phyloP scores from a whole-genome alignment of 495 filamentous ascomycete species.

The Stereocaulon alpinum region DNA sequence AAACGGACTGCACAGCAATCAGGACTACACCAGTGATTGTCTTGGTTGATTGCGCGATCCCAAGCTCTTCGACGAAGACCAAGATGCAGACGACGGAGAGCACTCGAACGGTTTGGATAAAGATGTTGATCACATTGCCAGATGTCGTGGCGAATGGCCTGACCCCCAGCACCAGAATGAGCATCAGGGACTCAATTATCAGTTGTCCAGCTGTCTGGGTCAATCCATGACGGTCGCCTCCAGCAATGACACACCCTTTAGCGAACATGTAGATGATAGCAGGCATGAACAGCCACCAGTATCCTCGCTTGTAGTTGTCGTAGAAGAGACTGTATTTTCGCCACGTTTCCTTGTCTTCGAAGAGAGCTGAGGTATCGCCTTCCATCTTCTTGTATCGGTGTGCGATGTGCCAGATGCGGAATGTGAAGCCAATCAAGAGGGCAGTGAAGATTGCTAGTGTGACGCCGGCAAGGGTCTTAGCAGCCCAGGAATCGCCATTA shows the following conservation, averaged over 20 bases:
- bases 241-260: constrained; percentile 80
- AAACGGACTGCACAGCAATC: constrained; percentile 75
- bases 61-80: constrained; percentile 88
- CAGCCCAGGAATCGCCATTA: constrained; percentile 91
- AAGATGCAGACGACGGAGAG: constrained; percentile 82
- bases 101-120: constrained; percentile 89
- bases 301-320: constrained; percentile 82
- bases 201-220: constrained; percentile 69
- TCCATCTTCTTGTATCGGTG: constrained; percentile 60
- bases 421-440: constrained; percentile 66
- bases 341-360: constrained; percentile 85
- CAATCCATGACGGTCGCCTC: constrained; percentile 76
- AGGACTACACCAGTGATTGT: constrained; percentile 84
- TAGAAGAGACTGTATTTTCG: constrained; percentile 95
- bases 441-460: constrained; percentile 73
- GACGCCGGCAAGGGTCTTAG: constrained; percentile 71
- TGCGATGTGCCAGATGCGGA: constrained; percentile 71
- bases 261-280: constrained; percentile 86
- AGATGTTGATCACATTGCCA: constrained; percentile 85
- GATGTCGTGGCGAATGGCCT: constrained; percentile 78
- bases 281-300: constrained; percentile 96
- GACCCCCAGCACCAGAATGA: constrained; percentile 66
- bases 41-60: constrained; percentile 86
- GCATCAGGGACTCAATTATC: constrained; percentile 62
- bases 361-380: constrained; percentile 64